Evolutionary conservation across 768 basidiomycete species (phyloP), one percentile per base, ranked within the genome.

Genomic region (Tylopilus plumbeoviolaceoides): DNA sequence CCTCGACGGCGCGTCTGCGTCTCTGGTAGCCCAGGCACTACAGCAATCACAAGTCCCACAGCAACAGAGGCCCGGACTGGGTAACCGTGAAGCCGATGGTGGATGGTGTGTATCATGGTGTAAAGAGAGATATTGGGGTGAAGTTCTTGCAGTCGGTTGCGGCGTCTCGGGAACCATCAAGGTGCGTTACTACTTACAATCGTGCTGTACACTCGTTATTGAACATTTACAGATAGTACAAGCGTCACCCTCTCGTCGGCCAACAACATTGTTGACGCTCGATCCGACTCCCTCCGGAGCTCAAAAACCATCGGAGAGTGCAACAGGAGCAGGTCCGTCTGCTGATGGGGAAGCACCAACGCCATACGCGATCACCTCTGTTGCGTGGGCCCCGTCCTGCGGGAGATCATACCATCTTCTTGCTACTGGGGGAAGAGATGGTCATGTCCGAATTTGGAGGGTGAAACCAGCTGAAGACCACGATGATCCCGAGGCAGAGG

Each of bases 51-150:
- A 71, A 31, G 53, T 66, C 39, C 71, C 62, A 44, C n/a, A 57
- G 20, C 70, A 63, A 62, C 55, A 62, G 57, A 67, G 75, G 51
- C 71, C 74, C 15, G 78, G 80, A 1, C 55, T 73, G 21, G 85
- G 82, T 0, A 84, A 81, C 59, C 76, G 87, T 38, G 89, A 95
- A 68, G 91, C 91, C 3, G 86, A 92, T 50, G 92, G 92, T 4
- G 95, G 90, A 1, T 98, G 93, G 93, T 88, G 85, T 51, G 70
- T 99, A 40, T 88, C 87, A 8, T 99, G 95, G 94, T 98, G 95
- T 70, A 91, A 92, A 64, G 97, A 98, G 62, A 78, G 81, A 55
- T 97, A 94, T 70, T 97, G 94, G 94, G 95, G 95, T 2, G 90
- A 94, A 64, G 64, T 95, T 18, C 75, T 98, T 45, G 93, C 92